phyloP scores from a whole-genome alignment of 306 rosid genomes.

The Pueraria montana region DNA sequence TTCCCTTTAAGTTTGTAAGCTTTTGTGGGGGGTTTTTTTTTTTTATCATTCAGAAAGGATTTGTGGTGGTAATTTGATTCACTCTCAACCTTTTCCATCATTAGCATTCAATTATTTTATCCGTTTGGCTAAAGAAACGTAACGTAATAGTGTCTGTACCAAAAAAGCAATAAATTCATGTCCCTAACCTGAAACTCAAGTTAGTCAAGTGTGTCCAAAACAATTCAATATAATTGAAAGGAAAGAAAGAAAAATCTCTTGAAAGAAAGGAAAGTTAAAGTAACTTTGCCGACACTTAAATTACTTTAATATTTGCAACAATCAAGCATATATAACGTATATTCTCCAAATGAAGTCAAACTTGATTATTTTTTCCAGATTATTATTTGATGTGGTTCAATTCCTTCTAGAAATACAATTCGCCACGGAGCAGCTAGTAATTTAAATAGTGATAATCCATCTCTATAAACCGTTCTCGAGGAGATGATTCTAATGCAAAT shows the following conservation, averaged over 20 bases:
- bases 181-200: background rate
- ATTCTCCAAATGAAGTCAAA: background rate
- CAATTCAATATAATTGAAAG: background rate
- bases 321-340: background rate
- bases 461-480: no score
- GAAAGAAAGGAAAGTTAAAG: background rate
- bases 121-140: background rate
- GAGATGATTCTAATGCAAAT: no score
- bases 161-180: background rate
- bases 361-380: background rate
- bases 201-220: background rate
- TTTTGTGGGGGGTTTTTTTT: no score
- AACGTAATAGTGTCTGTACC: background rate
- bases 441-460: no score
- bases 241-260: background rate
- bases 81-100: background rate
- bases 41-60: no score
- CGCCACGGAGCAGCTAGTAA: no score
- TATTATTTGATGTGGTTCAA: no score
- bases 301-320: background rate
- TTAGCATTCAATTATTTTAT: background rate
- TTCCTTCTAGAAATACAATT: no score
- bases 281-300: conserved; percentile 19
- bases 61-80: background rate
- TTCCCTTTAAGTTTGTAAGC: background rate